phyloP scores from a whole-genome alignment of 331 rosid genomes.

The Arachis monticola region DNA sequence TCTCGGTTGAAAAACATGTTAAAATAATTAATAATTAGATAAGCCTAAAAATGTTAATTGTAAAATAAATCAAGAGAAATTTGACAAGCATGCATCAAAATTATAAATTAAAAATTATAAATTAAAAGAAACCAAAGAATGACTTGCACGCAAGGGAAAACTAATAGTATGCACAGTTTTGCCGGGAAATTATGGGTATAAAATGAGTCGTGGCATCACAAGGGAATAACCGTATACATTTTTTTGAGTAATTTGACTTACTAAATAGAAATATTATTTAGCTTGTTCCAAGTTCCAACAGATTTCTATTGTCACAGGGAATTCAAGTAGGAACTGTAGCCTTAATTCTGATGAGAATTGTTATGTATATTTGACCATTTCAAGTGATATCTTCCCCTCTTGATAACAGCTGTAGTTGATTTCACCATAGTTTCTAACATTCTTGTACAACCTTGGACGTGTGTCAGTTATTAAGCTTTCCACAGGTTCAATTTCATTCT shows the following conservation, averaged over 20 bases:
- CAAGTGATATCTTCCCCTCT: constrained; percentile 56
- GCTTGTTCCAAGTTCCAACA: background rate
- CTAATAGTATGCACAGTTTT: background rate
- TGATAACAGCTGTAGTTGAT: constrained; percentile 50
- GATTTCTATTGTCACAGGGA: background rate
- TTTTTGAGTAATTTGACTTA: background rate
- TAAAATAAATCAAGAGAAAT: too few relatives aligned
- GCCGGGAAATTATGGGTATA: background rate
- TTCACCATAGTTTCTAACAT: constrained; percentile 46
- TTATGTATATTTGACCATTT: constrained; percentile 40
- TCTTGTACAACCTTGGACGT: constrained; percentile 48
- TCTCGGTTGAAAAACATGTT: too few relatives aligned
- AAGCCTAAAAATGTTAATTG: too few relatives aligned
- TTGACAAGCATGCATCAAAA: too few relatives aligned
- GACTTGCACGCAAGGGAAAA: background rate
- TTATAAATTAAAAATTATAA: too few relatives aligned
- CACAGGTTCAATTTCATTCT: constrained; percentile 54
- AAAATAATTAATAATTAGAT: too few relatives aligned
- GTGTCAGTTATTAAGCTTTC: constrained; percentile 40
- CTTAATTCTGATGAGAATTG: constrained; percentile 28
- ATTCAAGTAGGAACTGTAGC: background rate
- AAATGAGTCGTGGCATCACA: background rate
- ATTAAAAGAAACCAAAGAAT: background rate
- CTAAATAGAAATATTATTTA: background rate
- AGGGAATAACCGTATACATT: constrained; percentile 1